A percentile compares a stretch with the other conserved stretches of the same genome.
Evolutionary conservation across 2,329 filamentous ascomycete species (phyloP).

Genomic region (Tolypocladium ophioglossoides): DNA sequence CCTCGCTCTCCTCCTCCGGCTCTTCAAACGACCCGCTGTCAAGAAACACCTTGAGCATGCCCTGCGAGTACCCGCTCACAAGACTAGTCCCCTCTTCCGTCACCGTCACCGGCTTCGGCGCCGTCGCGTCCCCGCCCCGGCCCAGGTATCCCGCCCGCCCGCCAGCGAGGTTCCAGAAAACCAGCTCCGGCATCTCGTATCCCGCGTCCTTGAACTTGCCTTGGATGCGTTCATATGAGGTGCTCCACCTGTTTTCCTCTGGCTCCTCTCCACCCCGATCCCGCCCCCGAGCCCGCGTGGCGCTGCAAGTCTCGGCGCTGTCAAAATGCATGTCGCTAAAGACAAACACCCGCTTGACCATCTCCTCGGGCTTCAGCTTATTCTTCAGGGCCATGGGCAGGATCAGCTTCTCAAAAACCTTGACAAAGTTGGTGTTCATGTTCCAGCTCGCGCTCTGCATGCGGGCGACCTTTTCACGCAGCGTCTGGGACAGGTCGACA

Average conservation of each 20-base stretch:
- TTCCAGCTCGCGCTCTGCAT: slow-evolving; percentile 25
- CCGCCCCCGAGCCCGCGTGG: too few relatives aligned
- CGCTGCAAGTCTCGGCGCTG: too few relatives aligned
- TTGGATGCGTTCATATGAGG: slow-evolving; percentile 40
- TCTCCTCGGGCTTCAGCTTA: slow-evolving; percentile 41
- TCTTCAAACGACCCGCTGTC: slow-evolving; percentile 36
- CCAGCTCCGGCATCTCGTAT: slow-evolving; percentile 47
- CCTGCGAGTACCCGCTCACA: slow-evolving; percentile 47
- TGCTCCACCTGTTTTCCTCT: slow-evolving; percentile 21
- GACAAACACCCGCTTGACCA: slow-evolving; percentile 51
- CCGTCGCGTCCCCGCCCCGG: slow-evolving; percentile 15
- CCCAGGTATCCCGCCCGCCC: slow-evolving; percentile 16
- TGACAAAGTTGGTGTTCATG: slow-evolving; percentile 39
- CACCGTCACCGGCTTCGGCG: slow-evolving; percentile 38
- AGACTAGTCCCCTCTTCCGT: slow-evolving; percentile 33
- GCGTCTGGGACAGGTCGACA: slow-evolving; percentile 24
- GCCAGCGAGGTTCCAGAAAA: slow-evolving; percentile 50
- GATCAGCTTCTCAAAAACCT: slow-evolving; percentile 43
- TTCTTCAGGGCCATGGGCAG: slow-evolving; percentile 41
- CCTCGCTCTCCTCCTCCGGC: slow-evolving; percentile 23
- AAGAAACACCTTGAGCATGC: slow-evolving; percentile 46
- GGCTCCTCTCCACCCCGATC: too few relatives aligned
- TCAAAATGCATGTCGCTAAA: slow-evolving; percentile 54
- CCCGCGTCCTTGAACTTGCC: slow-evolving; percentile 32
- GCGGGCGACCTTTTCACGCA: slow-evolving; percentile 29